Base-by-base conservation (phyloP, 2,329 filamentous ascomycete genomes). In the Colletotrichum theobromicola region DNA sequence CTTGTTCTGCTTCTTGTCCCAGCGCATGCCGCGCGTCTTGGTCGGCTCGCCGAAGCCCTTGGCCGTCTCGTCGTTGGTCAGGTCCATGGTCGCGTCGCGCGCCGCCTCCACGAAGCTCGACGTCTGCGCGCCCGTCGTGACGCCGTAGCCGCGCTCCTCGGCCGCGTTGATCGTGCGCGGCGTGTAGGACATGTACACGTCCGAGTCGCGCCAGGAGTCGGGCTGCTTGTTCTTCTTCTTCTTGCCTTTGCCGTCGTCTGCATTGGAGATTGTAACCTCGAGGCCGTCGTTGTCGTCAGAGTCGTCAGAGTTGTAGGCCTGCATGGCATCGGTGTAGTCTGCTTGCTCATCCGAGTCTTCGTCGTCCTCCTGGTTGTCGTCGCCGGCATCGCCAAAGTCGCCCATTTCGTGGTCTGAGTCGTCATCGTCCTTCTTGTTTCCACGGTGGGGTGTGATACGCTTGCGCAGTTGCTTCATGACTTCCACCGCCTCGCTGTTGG, bases 1-100 rank as follows among this genome's bases (percentile, higher is more conserved):
- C 85, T 98, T 98, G 86, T 94, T 97, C 80, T 92, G 91, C 84
- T 98, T 98, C 87, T 97, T 96, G 87, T 99, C 97, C 97, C 97
- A 99, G 78, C 97, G 93, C 92, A 98, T 93, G 50, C 72, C 70
- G 78, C 92, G 91, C 63, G 92, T 85, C 79, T 93, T 93, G 61
- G 93, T 90, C 4, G 95, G 92, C 79, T 94, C 92, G 76, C 92
- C 95, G 82, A 98, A 97, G 2, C 91, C 90, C 81, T 94, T 94
- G 79, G 91, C 91, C 13, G 90, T 91, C 78, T 98, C 97, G 84
- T 99, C 97, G 81, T 95, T 95, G 75, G 91, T 93, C 15, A 99
- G 92, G 83, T 98, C 97, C 95, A 99, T 98, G 50, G 95, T 94
- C 3, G 93, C 95, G 77, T 92, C 91, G 78, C 95, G 91, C n/a